Percentiles rank a stretch among this genome's conserved stretches.
These are phyloP conservation scores for Vaccinium corymbosum DNA, from an alignment of 148 eudicot genomes.

Conservation along the genomic window DNA sequence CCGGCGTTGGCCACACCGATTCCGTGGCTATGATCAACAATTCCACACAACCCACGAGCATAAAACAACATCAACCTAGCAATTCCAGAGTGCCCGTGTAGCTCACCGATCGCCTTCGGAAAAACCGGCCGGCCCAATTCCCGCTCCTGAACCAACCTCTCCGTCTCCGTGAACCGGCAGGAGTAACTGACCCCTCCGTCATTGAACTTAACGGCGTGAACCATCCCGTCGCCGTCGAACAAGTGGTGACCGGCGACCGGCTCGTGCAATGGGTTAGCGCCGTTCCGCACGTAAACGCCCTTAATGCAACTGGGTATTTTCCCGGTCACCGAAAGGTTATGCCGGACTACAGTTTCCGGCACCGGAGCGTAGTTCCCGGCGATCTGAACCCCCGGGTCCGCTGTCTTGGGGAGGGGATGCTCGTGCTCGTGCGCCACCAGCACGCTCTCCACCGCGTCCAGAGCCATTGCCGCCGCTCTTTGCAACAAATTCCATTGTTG, in stretches of 20 bases:
- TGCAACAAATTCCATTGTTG: slow-evolving; percentile 47
- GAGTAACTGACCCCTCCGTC: slow-evolving; percentile 41
- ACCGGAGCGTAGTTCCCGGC: slow-evolving; percentile 73
- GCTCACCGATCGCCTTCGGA: slow-evolving; percentile 73
- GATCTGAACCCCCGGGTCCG: slow-evolving; percentile 56
- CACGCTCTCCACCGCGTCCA: slow-evolving; percentile 31
- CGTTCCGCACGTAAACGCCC: slow-evolving; percentile 62
- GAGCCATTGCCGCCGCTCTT: slow-evolving; percentile 37
- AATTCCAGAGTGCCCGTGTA: slow-evolving; percentile 69
- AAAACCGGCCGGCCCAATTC: slow-evolving; percentile 54
- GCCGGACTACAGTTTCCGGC: slow-evolving; percentile 48
- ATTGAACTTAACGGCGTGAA: slow-evolving; percentile 50
- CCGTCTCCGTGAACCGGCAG: slow-evolving; percentile 70
- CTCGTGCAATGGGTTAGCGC: slow-evolving; percentile 61
- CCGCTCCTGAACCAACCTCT: slow-evolving; percentile 51
- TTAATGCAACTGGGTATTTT: slow-evolving; percentile 42
- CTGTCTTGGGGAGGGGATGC: slow-evolving; percentile 50
- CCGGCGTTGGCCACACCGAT: slow-evolving; percentile 82
- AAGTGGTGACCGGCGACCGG: slow-evolving; percentile 70
- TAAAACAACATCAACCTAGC: slow-evolving; percentile 51
- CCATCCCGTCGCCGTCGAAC: slow-evolving; percentile 81
- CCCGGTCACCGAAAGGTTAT: slow-evolving; percentile 41
- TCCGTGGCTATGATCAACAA: slow-evolving; percentile 48
- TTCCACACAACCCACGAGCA: slow-evolving; percentile 46
- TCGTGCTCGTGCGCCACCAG: slow-evolving; percentile 27